Conservation (phyloP, 176 grass and related monocot genomes). For the Oryza glaberrima region DNA sequence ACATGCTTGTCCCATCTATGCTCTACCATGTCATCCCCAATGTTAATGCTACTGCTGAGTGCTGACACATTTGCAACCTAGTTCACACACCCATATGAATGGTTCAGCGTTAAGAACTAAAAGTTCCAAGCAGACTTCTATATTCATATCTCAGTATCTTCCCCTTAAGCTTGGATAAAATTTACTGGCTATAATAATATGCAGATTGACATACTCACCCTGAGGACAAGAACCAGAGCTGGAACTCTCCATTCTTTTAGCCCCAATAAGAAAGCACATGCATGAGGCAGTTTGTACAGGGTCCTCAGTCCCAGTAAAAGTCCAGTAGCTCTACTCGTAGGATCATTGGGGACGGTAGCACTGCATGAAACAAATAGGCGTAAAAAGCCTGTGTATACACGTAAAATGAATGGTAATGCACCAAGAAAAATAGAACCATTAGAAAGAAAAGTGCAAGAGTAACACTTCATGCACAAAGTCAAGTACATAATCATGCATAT, state of each 20-base stretch:
- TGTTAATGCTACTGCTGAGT: neutral
- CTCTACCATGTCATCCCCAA: constrained; percentile 1
- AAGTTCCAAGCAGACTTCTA: neutral
- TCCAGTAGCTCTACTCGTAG: constrained; percentile 22
- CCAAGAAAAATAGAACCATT: neutral
- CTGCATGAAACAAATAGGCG: neutral
- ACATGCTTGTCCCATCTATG: neutral
- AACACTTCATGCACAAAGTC: neutral
- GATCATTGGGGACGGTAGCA: constrained; percentile 32
- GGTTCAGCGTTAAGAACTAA: constrained; percentile 1
- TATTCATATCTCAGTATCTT: constrained; percentile 5
- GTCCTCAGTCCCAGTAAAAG: constrained; percentile 32
- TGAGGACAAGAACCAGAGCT: constrained; percentile 44
- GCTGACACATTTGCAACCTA: neutral
- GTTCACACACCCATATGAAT: neutral
- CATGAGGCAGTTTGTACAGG: constrained; percentile 37
- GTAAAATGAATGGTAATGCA: constrained; percentile 21
- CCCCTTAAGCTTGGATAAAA: constrained; percentile 13
- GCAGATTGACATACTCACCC: constrained; percentile 39
- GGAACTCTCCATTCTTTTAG: constrained; percentile 60
- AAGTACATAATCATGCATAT: neutral
- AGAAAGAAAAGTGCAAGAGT: neutral
- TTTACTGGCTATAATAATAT: constrained; percentile 1
- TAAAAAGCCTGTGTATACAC: constrained; percentile 3
- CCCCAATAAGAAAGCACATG: constrained; percentile 32